Percentiles rank a stretch among this genome's conserved stretches.
Evolutionary conservation across 768 basidiomycete species (phyloP).

Genomic region (Kwoniella mangroviensis): DNA sequence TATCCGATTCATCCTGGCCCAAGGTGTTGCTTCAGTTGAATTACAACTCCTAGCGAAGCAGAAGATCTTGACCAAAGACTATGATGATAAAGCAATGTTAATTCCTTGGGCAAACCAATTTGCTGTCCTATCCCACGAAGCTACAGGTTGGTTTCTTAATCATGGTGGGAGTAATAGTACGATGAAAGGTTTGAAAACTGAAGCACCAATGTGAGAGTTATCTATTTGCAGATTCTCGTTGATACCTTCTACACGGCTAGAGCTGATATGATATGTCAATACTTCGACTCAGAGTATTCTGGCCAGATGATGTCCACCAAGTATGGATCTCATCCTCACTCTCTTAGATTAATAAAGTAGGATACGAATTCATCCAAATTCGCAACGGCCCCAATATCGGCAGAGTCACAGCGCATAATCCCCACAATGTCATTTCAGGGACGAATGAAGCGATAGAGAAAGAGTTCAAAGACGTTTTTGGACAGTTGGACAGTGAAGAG

Average conservation of each 20-base stretch:
- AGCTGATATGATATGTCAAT: not conserved
- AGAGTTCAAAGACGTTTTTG: constrained; percentile 14
- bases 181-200: constrained; percentile 21
- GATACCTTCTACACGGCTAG: too few species aligned
- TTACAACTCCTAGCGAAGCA: constrained; percentile 14
- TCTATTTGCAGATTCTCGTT: not conserved
- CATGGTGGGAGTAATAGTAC: constrained; percentile 27
- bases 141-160: constrained; percentile 23
- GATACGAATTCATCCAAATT: constrained; percentile 21
- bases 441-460: constrained; percentile 9
- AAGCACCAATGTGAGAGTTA: constrained; percentile 21
- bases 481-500: not conserved
- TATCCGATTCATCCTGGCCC: constrained; percentile 17
- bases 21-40: constrained; percentile 10
- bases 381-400: constrained; percentile 17
- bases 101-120: constrained; percentile 23
- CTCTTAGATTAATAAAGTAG: constrained; percentile 11
- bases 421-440: constrained; percentile 1
- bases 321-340: constrained; percentile 25
- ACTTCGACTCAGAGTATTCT: constrained; percentile 1
- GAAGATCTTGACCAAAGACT: constrained; percentile 16
- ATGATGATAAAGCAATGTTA: not conserved
- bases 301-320: constrained; percentile 23
- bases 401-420: not conserved
- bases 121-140: constrained; percentile 24